Conservation (phyloP, 2,329 filamentous ascomycete genomes). For the Trichoderma lentiforme region DNA sequence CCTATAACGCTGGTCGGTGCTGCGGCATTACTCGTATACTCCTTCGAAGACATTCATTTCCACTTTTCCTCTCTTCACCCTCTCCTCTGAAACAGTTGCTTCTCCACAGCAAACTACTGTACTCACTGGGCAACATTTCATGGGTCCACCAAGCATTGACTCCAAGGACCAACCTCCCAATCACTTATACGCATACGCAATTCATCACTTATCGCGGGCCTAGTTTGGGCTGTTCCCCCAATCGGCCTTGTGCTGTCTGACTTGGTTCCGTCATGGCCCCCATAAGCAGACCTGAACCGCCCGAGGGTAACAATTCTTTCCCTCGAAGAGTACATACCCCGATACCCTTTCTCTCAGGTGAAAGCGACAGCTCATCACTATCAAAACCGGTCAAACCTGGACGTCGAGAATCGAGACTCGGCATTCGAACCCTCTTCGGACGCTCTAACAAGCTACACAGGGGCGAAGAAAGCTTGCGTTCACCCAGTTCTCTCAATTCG, state of each 20-base stretch:
- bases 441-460: conserved; percentile 39
- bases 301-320: conserved; percentile 18
- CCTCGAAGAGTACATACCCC: not conserved
- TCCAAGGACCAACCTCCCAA: not conserved
- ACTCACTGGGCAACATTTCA: conserved; percentile 1
- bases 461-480: conserved; percentile 32
- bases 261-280: conserved; percentile 28
- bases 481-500: conserved; percentile 21
- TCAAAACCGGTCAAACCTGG: conserved; percentile 42
- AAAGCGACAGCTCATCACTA: conserved; percentile 29
- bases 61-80: not conserved
- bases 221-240: not conserved
- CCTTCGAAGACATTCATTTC: not conserved
- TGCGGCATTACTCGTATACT: not conserved
- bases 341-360: conserved; percentile 8
- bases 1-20: not conserved
- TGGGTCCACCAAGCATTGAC: conserved; percentile 1
- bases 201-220: not conserved
- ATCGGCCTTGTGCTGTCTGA: not conserved
- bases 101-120: not conserved
- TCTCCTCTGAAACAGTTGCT: not conserved
- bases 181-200: conserved; percentile 3
- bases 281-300: conserved; percentile 12
- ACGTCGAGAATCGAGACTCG: conserved; percentile 51
- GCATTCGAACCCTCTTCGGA: conserved; percentile 50